phyloP scores from a whole-genome alignment of 345 rosid genomes.

The Heritiera fomes region DNA sequence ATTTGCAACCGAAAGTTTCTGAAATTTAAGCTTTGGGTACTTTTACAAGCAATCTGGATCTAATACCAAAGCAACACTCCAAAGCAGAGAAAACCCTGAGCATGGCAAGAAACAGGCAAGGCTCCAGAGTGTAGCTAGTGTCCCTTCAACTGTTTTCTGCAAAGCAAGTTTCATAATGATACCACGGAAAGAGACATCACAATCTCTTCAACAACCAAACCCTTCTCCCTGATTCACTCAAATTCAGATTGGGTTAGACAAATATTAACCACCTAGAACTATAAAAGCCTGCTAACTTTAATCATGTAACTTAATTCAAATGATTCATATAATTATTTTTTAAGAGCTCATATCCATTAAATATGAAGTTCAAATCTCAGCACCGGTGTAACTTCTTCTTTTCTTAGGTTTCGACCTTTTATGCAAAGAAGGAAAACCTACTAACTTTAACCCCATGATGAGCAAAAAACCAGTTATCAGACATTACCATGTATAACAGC shows the following conservation, averaged over 20 bases:
- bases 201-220: background rate
- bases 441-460: background rate
- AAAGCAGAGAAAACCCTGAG: background rate
- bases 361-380: no score
- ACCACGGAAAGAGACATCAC: background rate
- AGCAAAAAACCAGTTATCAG: constrained; percentile 2
- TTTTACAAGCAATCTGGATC: background rate
- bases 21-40: background rate
- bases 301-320: no score
- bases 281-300: background rate
- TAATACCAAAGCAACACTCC: background rate
- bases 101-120: background rate
- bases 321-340: no score
- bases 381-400: no score
- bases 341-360: no score
- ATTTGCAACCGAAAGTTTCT: background rate
- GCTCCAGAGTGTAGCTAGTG: background rate
- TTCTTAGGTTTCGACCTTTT: no score
- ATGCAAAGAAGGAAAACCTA: background rate
- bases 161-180: background rate
- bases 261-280: background rate
- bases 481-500: background rate
- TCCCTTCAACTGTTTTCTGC: background rate
- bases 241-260: background rate
- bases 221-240: background rate